These are phyloP conservation scores for Wickerhamomyces ciferrii DNA, from an alignment of 805 yeast genomes.

Conservation along the genomic window DNA sequence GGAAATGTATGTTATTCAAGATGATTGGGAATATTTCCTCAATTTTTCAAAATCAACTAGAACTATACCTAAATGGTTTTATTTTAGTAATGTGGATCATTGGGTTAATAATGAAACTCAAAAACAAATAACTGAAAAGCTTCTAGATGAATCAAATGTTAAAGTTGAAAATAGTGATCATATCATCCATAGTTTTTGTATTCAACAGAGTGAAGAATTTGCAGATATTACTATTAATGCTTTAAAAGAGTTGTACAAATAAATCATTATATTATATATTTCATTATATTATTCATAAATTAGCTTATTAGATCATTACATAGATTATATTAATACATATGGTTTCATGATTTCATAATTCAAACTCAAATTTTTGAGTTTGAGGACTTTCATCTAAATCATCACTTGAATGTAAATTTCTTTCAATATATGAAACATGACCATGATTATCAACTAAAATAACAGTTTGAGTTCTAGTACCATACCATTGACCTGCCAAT, in stretches of 20 bases:
- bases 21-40: slow-evolving; percentile 47
- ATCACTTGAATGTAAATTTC: slow-evolving; percentile 49
- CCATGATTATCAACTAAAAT: slow-evolving; percentile 51
- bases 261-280: not conserved
- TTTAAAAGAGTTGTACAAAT: not conserved
- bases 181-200: slow-evolving; percentile 58
- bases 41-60: slow-evolving; percentile 32
- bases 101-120: slow-evolving; percentile 59
- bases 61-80: slow-evolving; percentile 40
- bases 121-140: slow-evolving; percentile 31
- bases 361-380: slow-evolving; percentile 19
- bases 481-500: slow-evolving; percentile 59
- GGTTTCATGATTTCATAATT: slow-evolving; percentile 9
- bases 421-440: slow-evolving; percentile 55
- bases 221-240: slow-evolving; percentile 34
- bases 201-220: slow-evolving; percentile 42
- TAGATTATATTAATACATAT: too few species aligned
- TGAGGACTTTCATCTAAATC: slow-evolving; percentile 21
- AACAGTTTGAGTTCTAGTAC: slow-evolving; percentile 85
- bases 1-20: slow-evolving; percentile 49
- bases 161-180: slow-evolving; percentile 25
- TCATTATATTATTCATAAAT: not conserved
- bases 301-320: too few species aligned
- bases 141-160: slow-evolving; percentile 25
- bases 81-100: slow-evolving; percentile 55